These are phyloP conservation scores for Schizonepeta tenuifolia DNA, from an alignment of 257 asterid genomes.

Conservation along the genomic window DNA sequence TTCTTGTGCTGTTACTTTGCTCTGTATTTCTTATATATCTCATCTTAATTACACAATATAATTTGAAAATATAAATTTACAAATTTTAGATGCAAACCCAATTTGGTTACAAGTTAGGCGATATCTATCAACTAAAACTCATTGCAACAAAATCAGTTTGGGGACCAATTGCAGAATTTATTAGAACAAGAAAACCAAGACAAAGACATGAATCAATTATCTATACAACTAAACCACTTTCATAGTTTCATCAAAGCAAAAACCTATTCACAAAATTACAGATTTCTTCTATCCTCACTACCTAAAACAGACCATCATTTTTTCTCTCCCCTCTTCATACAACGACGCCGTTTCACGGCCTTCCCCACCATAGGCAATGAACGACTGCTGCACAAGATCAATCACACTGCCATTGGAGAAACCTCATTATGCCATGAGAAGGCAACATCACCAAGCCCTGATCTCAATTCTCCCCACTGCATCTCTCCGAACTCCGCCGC, in stretches of 20 bases:
- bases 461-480: slow-evolving; percentile 71
- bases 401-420: slow-evolving; percentile 7
- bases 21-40: no score
- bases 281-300: neutral
- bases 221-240: neutral
- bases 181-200: slow-evolving; percentile 5
- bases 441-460: slow-evolving; percentile 56
- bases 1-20: no score
- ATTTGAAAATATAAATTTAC: neutral
- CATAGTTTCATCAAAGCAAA: neutral
- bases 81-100: neutral
- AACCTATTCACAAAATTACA: slow-evolving; percentile 21
- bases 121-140: neutral
- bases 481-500: slow-evolving; percentile 56
- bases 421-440: slow-evolving; percentile 52
- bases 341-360: neutral
- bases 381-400: neutral
- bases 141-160: slow-evolving; percentile 12
- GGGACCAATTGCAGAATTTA: slow-evolving; percentile 18
- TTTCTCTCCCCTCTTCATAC: slow-evolving; percentile 2
- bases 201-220: slow-evolving; percentile 19
- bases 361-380: no score
- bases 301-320: neutral
- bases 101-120: neutral
- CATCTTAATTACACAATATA: neutral